Base-by-base conservation (phyloP, 2,329 filamentous ascomycete species). In the Colletotrichum abscissum region DNA sequence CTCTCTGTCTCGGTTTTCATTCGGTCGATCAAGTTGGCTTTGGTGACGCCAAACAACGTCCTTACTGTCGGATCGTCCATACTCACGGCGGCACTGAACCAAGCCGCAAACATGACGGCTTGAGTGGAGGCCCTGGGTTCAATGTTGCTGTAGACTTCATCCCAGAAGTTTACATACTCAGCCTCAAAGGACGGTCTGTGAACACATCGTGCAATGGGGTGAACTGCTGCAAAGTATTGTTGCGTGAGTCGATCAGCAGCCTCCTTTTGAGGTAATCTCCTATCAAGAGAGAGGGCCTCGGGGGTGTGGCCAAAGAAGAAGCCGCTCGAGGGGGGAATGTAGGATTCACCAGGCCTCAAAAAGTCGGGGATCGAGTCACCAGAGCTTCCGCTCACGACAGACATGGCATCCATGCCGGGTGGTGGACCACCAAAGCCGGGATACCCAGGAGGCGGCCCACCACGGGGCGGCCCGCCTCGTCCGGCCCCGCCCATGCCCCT, bases 71-170 rank as follows among this genome's bases (percentile, higher is more conserved):
- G 82, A 67, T 92, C 89, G 11, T 87, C 84, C 85, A 94, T 88
- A 76, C 92, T 93, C 59, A 94, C 87, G 5, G 90, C 88, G 1
- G 91, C 92, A 54, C 91, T 92, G 76, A 95, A 92, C 82, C 94
- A 86, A 8, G 89, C 89, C 0, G 92, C 90, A 78, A 94, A 93
- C 0, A 95, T 85, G 28, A 94, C 83, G 1, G 92, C 91, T 80
- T 94, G 92, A 14, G 90, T 85, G 4, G 92, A 92, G 24, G 87
- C 83, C 2, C 89, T 84, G 8, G 92, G 92, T 79, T 94, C 91
- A 54, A 88, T 86, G 4, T 89, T 89, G 9, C 86, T 83, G 11
- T 83, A 82, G 42, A 93, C 86, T 56, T 90, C 87, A 4, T 88
- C 86, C 91, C 92, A 94, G 77, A 95, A 94, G 1, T 83, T 80